A percentile compares a stretch with the other conserved stretches of the same genome.
phyloP scores from a whole-genome alignment of 805 yeast species.

The Saturnispora bothae region DNA sequence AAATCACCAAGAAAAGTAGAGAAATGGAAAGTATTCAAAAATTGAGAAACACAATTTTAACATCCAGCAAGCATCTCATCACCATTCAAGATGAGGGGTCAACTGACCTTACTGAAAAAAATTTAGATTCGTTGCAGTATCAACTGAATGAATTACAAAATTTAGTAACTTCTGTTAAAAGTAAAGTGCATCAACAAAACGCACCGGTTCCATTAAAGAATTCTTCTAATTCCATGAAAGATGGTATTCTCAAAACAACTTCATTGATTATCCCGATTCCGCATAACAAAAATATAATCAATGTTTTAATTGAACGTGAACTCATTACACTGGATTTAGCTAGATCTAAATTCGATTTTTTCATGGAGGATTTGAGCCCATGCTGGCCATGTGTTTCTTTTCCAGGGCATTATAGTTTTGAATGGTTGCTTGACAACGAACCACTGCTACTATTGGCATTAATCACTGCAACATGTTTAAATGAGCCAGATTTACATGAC shows the following conservation, averaged over 20 bases:
- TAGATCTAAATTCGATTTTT: conserved; percentile 26
- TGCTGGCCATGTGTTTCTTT: conserved; percentile 41
- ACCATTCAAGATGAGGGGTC: conserved; percentile 15
- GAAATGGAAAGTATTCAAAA: conserved; percentile 21
- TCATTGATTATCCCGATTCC: conserved; percentile 30
- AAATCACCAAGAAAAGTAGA: conserved; percentile 16
- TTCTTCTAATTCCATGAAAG: conserved; percentile 29
- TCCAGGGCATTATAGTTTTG: conserved; percentile 29
- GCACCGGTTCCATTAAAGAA: conserved; percentile 17
- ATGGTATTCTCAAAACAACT: conserved; percentile 24
- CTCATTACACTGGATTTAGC: conserved; percentile 29
- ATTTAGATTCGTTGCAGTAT: conserved; percentile 19
- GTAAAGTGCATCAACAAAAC: background rate
- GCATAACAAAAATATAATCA: conserved; percentile 27
- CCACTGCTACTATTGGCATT: conserved; percentile 36
- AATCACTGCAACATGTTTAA: conserved; percentile 37
- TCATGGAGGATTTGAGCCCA: conserved; percentile 30
- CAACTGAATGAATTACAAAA: conserved; percentile 27
- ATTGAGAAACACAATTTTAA: conserved; percentile 21
- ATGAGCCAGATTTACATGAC: conserved; percentile 34
- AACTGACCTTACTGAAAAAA: conserved; percentile 17
- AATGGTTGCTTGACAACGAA: conserved; percentile 30
- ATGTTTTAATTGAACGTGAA: conserved; percentile 29
- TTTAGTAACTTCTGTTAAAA: conserved; percentile 18
- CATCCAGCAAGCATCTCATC: conserved; percentile 18